phyloP scores from a whole-genome alignment of 2,329 filamentous ascomycete species.

The Trichoderma atroviride region DNA sequence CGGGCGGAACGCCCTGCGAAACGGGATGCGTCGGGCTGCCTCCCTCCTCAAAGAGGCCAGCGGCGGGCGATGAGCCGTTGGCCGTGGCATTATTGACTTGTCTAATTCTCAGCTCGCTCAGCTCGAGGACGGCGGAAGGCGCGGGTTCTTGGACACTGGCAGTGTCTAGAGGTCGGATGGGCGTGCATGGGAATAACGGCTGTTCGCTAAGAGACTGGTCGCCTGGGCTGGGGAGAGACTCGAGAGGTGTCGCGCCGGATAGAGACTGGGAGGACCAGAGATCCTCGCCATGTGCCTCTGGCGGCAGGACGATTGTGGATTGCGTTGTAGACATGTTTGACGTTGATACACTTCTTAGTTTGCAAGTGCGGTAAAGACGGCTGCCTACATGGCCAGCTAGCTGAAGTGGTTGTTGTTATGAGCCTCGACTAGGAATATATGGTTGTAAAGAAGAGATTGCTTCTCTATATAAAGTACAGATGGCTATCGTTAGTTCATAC shows the following conservation, averaged over 20 bases:
- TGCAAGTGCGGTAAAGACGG: no score
- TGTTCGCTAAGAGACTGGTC: neutral
- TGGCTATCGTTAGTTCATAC: neutral
- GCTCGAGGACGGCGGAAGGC: neutral
- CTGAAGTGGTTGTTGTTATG: neutral
- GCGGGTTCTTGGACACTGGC: neutral
- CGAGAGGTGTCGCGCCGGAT: neutral
- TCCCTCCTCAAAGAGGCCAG: neutral
- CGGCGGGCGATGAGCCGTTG: neutral
- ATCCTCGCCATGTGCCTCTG: neutral
- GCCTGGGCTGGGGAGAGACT: neutral
- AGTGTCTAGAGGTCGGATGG: neutral
- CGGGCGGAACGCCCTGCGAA: constrained; percentile 6
- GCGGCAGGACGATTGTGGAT: neutral
- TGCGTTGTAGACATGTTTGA: neutral
- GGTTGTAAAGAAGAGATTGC: neutral
- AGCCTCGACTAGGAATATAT: neutral
- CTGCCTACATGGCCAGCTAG: neutral
- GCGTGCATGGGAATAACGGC: neutral
- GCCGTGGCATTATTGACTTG: neutral
- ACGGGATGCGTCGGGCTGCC: constrained; percentile 5
- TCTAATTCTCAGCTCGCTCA: neutral
- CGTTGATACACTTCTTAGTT: no score
- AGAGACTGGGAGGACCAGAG: neutral
- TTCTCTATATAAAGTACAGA: neutral